A percentile compares a stretch with the other conserved stretches of the same genome.
Conservation (phyloP, 768 basidiomycete genomes). For the Lentinula boryana region DNA sequence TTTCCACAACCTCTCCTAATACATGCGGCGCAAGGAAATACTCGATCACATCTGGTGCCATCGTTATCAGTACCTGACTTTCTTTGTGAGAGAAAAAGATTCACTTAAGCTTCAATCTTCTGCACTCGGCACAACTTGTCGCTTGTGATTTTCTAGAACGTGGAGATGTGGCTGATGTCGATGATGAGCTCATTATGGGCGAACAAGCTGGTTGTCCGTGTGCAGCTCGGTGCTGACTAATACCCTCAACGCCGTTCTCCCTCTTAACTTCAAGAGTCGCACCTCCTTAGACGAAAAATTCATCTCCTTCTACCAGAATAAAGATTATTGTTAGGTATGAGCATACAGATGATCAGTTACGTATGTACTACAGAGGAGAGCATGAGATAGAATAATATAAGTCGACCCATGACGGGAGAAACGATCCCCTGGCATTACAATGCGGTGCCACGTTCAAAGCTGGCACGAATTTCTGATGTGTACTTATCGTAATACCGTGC, state of each 20-base stretch:
- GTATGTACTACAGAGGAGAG: too few relatives aligned
- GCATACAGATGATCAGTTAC: too few relatives aligned
- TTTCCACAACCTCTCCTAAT: conserved; percentile 33
- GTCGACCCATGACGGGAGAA: background rate
- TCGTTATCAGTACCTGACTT: background rate
- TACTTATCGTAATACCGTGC: conserved; percentile 75
- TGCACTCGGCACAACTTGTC: conserved; percentile 17
- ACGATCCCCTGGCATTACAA: conserved; percentile 22
- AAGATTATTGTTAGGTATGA: too few relatives aligned
- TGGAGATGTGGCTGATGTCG: background rate
- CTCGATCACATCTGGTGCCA: conserved; percentile 24
- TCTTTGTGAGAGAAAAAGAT: background rate
- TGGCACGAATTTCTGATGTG: conserved; percentile 91
- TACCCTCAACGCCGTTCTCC: too few relatives aligned
- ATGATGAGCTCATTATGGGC: background rate
- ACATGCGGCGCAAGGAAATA: conserved; percentile 35
- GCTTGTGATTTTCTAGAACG: conserved; percentile 13
- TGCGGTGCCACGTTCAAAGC: conserved; percentile 96
- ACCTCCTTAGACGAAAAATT: too few relatives aligned
- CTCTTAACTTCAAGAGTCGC: background rate
- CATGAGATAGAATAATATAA: background rate
- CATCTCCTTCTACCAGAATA: too few relatives aligned
- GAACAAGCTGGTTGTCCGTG: background rate
- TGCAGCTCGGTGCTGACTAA: background rate
- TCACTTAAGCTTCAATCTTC: conserved; percentile 30